These are phyloP conservation scores for Yarrowia hollandica DNA, from an alignment of 805 yeast genomes.

Conservation along the genomic window DNA sequence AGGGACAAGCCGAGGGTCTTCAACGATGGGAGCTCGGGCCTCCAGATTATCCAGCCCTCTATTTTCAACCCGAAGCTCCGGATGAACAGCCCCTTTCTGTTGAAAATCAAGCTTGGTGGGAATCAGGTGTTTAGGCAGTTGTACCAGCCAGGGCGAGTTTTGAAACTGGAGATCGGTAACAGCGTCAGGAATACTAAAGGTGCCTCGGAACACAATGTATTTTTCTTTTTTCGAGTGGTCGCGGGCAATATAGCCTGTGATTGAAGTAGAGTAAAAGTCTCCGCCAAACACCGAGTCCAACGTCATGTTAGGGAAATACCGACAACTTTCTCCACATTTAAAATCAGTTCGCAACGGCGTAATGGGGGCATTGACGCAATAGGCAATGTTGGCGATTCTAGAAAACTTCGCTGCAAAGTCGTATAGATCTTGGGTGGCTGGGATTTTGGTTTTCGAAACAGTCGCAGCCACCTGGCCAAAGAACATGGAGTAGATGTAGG, in stretches of 20 bases:
- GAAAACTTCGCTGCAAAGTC: conserved; percentile 6
- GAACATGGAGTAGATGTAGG: neutral
- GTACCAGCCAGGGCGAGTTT: neutral
- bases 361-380: neutral
- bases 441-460: neutral
- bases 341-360: neutral
- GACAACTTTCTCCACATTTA: conserved; percentile 1
- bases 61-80: neutral
- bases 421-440: neutral
- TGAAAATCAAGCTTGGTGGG: neutral
- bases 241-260: neutral
- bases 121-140: neutral
- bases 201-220: neutral
- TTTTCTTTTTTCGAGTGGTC: neutral
- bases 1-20: neutral
- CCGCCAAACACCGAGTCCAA: conserved; percentile 13
- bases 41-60: neutral
- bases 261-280: neutral
- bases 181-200: conserved; percentile 4
- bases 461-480: neutral
- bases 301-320: neutral
- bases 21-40: neutral
- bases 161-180: conserved; percentile 3
- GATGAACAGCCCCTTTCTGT: neutral
- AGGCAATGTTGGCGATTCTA: neutral